A percentile compares a stretch with the other conserved stretches of the same genome.
phyloP scores from a whole-genome alignment of 768 basidiomycete genomes.

The Strobilomyces echinocephalus region DNA sequence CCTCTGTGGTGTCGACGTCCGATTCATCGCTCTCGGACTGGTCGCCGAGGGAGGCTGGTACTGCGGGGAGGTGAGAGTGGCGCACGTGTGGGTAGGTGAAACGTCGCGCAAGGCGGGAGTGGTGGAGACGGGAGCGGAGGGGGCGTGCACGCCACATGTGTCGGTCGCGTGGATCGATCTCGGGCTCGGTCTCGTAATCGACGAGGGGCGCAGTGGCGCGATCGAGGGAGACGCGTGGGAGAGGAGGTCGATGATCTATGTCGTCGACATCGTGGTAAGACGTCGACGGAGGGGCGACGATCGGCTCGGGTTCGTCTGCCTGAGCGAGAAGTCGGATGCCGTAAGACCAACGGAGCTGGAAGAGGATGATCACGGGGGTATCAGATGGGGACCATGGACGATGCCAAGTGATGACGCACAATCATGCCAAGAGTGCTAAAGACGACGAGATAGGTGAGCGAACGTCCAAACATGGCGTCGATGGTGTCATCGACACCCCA shows the following conservation, averaged over 20 bases:
- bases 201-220: slow-evolving; percentile 1
- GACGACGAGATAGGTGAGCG: slow-evolving; percentile 83
- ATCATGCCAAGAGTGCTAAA: slow-evolving; percentile 97
- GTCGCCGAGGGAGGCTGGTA: slow-evolving; percentile 22
- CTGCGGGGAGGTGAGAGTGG: slow-evolving; percentile 18
- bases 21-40: slow-evolving; percentile 23
- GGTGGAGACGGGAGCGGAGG: not conserved
- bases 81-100: not conserved
- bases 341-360: slow-evolving; percentile 86
- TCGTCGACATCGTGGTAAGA: slow-evolving; percentile 10
- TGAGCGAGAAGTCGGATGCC: slow-evolving; percentile 78
- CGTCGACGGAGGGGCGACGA: not conserved
- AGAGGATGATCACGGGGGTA: not conserved
- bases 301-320: slow-evolving; percentile 24
- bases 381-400: not conserved
- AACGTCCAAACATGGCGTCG: slow-evolving; percentile 88
- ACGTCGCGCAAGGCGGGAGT: not conserved
- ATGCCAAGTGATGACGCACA: slow-evolving; percentile 40
- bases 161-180: not conserved
- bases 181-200: slow-evolving; percentile 6
- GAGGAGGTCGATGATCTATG: not conserved
- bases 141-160: not conserved
- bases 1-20: slow-evolving; percentile 12
- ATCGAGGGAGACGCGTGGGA: not conserved
- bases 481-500: slow-evolving; percentile 79